phyloP scores from a whole-genome alignment of 2,329 filamentous ascomycete genomes.

The Exophiala lecanii-corni region DNA sequence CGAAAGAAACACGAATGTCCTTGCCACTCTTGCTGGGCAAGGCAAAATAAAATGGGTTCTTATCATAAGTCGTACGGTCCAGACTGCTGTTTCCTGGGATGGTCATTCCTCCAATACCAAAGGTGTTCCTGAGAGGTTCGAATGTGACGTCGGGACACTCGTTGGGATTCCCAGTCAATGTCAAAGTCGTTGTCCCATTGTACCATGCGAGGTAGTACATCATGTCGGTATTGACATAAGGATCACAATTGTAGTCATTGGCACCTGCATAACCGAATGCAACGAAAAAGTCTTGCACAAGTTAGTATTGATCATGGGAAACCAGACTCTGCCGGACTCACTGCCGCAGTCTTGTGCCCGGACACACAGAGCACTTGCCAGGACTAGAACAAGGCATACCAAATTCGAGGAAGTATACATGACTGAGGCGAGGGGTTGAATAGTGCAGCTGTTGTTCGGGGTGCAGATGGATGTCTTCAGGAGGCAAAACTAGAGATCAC shows the following conservation, averaged over 20 bases:
- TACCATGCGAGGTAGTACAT: neutral
- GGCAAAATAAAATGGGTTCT: neutral
- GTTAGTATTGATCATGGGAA: too few species aligned
- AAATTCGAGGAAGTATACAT: too few species aligned
- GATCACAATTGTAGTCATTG: neutral
- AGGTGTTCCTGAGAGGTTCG: neutral
- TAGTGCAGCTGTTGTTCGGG: too few species aligned
- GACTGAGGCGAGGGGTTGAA: too few species aligned
- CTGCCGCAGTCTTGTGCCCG: neutral
- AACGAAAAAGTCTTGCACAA: neutral
- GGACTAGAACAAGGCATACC: too few species aligned
- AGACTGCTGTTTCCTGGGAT: neutral
- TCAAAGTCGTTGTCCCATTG: neutral
- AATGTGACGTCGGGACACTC: neutral
- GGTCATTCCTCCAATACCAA: neutral
- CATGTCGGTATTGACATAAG: neutral
- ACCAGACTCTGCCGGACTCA: too few species aligned
- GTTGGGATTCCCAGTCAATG: neutral
- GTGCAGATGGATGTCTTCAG: too few species aligned
- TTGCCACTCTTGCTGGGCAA: neutral
- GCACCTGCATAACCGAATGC: neutral
- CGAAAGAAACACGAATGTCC: neutral
- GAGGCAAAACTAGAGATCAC: too few species aligned
- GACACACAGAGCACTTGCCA: too few species aligned
- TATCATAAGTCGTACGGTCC: neutral